Evolutionary conservation across 73 alveolate species (phyloP), one percentile per base, ranked within the genome.

Genomic region (Stentor roeselii): DNA sequence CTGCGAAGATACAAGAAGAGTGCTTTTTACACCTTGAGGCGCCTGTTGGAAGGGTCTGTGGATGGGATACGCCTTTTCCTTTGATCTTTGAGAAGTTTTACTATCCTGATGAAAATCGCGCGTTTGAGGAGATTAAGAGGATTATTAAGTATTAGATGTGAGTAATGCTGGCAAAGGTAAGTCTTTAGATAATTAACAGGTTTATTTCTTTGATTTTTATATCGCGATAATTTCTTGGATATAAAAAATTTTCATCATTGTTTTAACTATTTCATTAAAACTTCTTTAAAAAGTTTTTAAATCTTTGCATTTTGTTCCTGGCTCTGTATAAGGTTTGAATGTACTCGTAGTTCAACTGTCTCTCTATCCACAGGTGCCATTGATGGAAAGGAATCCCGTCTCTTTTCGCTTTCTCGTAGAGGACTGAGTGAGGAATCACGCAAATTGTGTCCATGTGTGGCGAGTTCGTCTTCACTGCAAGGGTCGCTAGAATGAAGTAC

Each of bases 31-130:
- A 91, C 80, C 82, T 94, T 39, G 96, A 94, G 75, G 93, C 98
- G 36, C 98, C 98, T 59, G 82, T 94, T 35, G 42, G 39, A 67
- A 89, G 98, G 84, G 96, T 94, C 3, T 89, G 96, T 84, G 98
- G 98, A 37, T 92, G 85, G 50, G 98, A 94, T 76, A 94, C 96
- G 40, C 98, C 98, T 34, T 92, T 90, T 90, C 98, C 98, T n/a
- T 89, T 93, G 39, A 93, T 87, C 6, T 94, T 86, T 77, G 98
- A 93, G 34, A 67, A 67, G 2, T 21, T 67, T n/a, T 67, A 67
- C 34, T 67, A 67, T 34, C 80, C 80, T 27, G 80, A 67, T 34
- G 80, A 67, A 32, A 21, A 67, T 34, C 37, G 80, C 21, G 37
- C 37, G 21, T 67, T 30, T 67, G 80, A 67, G 34, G 80, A 32